phyloP scores from a whole-genome alignment of 257 asterid genomes.

The Ilex asprella region DNA sequence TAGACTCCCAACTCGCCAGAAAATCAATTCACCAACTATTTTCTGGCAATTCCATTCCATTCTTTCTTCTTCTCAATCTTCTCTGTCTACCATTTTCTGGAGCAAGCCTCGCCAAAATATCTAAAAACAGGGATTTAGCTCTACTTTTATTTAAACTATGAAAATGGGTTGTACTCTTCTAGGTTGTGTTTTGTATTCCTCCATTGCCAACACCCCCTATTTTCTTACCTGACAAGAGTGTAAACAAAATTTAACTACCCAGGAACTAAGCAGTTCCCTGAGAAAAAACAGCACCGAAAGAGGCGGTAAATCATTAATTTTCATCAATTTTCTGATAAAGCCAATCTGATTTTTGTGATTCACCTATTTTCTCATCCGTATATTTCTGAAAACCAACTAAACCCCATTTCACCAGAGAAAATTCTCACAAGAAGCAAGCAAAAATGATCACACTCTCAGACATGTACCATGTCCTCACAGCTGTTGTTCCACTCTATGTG shows the following conservation, averaged over 20 bases:
- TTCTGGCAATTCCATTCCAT: slow-evolving; percentile 16
- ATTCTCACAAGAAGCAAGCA: background rate
- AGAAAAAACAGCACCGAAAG: background rate
- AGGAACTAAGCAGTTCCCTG: background rate
- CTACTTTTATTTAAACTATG: background rate
- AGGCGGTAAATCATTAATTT: background rate
- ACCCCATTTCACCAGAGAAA: background rate
- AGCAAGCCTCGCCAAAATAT: no score
- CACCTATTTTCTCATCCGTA: slow-evolving; percentile 4
- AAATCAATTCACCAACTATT: slow-evolving; percentile 27
- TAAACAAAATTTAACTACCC: no score
- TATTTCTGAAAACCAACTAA: background rate
- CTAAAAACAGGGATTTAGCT: no score
- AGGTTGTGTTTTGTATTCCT: background rate
- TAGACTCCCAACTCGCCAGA: slow-evolving; percentile 18
- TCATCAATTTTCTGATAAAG: background rate
- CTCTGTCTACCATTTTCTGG: no score
- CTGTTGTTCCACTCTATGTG: slow-evolving; percentile 44
- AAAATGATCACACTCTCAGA: slow-evolving; percentile 34
- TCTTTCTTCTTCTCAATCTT: background rate
- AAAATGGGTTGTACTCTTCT: background rate
- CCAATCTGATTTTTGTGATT: slow-evolving; percentile 6
- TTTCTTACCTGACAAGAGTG: no score
- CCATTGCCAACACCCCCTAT: no score
- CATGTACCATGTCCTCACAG: slow-evolving; percentile 47